Conservation (phyloP, 352 stramenopile species). For the Globisporangium camurandrum region DNA sequence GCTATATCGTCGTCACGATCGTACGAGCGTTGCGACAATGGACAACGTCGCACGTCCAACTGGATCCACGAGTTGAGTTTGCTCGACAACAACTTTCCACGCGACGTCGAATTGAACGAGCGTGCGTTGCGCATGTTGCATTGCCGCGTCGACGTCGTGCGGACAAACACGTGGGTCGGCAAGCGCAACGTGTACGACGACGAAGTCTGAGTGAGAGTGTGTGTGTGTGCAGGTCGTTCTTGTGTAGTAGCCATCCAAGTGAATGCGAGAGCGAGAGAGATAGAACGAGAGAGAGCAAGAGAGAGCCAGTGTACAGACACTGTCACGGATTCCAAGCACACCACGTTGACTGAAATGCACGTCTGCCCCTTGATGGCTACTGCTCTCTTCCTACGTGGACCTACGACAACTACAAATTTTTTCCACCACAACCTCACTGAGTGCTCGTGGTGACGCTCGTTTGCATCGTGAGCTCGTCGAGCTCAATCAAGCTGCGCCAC, state of each 20-base stretch:
- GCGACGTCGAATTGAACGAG: conserved; percentile 14
- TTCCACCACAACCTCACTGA: no score
- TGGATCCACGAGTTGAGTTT: conserved; percentile 50
- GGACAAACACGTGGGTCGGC: conserved; percentile 54
- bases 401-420: no score
- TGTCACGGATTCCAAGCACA: no score
- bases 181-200: conserved; percentile 79
- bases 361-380: no score
- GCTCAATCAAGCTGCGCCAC: conserved; percentile 16
- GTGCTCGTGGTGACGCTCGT: not conserved
- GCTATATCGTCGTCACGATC: not conserved
- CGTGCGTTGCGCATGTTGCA: conserved; percentile 22
- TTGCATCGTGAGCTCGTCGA: conserved; percentile 13
- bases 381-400: no score
- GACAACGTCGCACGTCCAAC: not conserved
- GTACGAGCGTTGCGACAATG: no score
- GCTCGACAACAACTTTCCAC: conserved; percentile 68
- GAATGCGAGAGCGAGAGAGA: no score
- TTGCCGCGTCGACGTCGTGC: conserved; percentile 30
- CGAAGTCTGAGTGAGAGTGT: conserved; percentile 75
- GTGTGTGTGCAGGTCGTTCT: no score
- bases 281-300: no score
- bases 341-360: no score
- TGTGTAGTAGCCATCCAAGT: no score
- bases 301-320: no score